Base-by-base conservation (phyloP, 768 basidiomycete genomes). In the Rhodotorula graminis region DNA sequence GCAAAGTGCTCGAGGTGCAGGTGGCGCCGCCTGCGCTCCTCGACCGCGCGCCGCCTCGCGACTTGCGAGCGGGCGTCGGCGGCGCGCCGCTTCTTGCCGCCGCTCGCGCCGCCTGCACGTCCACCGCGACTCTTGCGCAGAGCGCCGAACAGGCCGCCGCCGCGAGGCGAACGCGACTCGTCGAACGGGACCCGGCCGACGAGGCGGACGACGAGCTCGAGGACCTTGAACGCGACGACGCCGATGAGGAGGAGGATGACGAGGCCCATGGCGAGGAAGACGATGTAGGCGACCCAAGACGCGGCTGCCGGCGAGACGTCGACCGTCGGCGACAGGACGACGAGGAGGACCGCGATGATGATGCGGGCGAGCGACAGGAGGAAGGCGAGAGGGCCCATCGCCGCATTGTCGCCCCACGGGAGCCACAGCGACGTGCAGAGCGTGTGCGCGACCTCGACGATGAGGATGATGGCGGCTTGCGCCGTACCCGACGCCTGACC, bases 331-430 rank as follows among this genome's bases (percentile, higher is more conserved):
- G 90, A 89, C 62, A 99, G 82, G 74, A 97, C 91, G 77, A 99
- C 90, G 59, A 97, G 84, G 47, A 99, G 82, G 23, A 97, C 93
- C 5, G 91, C 90, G 33, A 93, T 86, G 40, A 93, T 88, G 77
- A 96, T 94, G 75, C 95, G 85, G 31, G 90, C 88, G 10, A 95
- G 73, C 25, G 65, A 75, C 56, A 95, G 89, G 78, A 96, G 83
- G 84, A 97, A 97, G 80, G 91, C 93, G 70, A 95, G 89, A 49
- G 93, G 84, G 23, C 94, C 95, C 96, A 98, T 98, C 72, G 92
- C 91, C 3, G 95, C 93, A 2, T 95, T 93, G 65, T 90, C 90
- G 44, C 92, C 92, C 95, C 95, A 67, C 14, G 70, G 67, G 1
- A 74, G 65, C 73, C 72, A 77, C 33, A 73, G 71, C 15, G 65